Percentiles rank a stretch among this genome's conserved stretches.
phyloP scores from a whole-genome alignment of 345 rosid species.

The Eucalyptus pauciflora region DNA sequence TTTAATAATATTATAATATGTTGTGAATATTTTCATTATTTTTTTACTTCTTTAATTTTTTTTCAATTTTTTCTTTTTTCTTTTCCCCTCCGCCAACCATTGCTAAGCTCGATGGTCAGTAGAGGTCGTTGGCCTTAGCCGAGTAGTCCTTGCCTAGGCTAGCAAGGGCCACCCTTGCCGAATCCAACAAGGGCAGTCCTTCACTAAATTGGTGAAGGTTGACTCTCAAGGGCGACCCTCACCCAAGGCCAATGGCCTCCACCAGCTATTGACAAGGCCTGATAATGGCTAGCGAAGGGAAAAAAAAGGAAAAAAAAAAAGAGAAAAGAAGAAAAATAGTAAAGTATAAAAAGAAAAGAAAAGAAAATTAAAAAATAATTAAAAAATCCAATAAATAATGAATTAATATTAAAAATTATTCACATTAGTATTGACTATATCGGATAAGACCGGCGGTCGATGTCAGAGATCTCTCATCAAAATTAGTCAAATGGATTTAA shows the following conservation, averaged over 20 bases:
- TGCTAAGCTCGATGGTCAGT: accelerated
- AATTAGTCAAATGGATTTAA: accelerated
- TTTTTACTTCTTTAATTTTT: too few relatives aligned
- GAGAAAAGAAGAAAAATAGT: accelerated
- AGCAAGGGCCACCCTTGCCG: accelerated
- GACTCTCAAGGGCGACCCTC: accelerated
- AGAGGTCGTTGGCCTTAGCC: accelerated
- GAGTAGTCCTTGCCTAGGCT: accelerated
- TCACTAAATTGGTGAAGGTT: neutral
- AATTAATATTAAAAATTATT: too few relatives aligned
- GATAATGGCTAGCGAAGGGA: accelerated
- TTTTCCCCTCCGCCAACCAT: too few relatives aligned
- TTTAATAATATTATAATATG: too few relatives aligned
- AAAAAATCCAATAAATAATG: accelerated
- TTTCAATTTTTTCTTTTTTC: too few relatives aligned
- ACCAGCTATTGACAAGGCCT: accelerated
- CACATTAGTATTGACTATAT: accelerated
- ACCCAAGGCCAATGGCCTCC: accelerated
- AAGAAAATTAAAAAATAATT: too few relatives aligned
- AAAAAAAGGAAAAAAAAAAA: accelerated
- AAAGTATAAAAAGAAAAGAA: too few relatives aligned
- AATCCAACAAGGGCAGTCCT: accelerated
- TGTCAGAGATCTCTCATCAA: accelerated
- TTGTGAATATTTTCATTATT: too few relatives aligned
- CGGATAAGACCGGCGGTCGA: accelerated